Conservation (phyloP, 352 stramenopile genomes). For the Phytophthora citricola region DNA sequence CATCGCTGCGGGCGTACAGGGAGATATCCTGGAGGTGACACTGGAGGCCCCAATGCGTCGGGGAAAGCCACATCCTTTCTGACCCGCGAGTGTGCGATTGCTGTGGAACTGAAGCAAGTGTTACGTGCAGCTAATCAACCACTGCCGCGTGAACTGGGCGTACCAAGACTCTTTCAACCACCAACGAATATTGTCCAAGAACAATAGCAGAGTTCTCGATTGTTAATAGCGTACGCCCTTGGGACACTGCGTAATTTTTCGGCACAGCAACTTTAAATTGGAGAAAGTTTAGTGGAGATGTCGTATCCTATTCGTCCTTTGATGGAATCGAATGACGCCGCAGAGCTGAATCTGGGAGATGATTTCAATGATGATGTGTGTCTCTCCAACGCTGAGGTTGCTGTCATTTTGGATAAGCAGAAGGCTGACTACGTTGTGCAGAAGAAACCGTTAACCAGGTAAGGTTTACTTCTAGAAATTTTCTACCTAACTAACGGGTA, state of each 20-base stretch:
- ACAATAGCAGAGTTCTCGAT: neutral
- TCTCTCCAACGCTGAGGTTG: conserved; percentile 86
- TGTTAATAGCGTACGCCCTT: neutral
- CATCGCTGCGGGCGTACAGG: conserved; percentile 90
- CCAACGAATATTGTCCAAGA: conserved; percentile 4
- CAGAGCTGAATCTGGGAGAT: conserved; percentile 81
- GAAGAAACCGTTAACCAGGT: conserved; percentile 82
- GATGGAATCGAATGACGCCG: conserved; percentile 84
- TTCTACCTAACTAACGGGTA: neutral
- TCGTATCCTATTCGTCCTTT: conserved; percentile 70
- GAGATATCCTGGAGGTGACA: conserved; percentile 29
- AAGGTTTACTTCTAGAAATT: too few species aligned
- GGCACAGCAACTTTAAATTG: conserved; percentile 3
- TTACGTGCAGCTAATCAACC: conserved; percentile 50
- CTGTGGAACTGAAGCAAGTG: conserved; percentile 55
- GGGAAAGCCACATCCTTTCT: conserved; percentile 63
- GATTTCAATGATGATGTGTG: conserved; percentile 86
- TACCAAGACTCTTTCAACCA: conserved; percentile 45
- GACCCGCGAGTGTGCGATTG: conserved; percentile 62
- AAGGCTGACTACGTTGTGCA: conserved; percentile 88
- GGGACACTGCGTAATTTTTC: conserved; percentile 24
- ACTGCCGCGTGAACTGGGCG: conserved; percentile 56
- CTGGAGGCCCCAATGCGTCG: conserved; percentile 29
- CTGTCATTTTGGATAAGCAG: conserved; percentile 88
- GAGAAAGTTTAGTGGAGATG: conserved; percentile 32